phyloP scores from a whole-genome alignment of 768 basidiomycete species.

The Leucosporidium yakuticum region DNA sequence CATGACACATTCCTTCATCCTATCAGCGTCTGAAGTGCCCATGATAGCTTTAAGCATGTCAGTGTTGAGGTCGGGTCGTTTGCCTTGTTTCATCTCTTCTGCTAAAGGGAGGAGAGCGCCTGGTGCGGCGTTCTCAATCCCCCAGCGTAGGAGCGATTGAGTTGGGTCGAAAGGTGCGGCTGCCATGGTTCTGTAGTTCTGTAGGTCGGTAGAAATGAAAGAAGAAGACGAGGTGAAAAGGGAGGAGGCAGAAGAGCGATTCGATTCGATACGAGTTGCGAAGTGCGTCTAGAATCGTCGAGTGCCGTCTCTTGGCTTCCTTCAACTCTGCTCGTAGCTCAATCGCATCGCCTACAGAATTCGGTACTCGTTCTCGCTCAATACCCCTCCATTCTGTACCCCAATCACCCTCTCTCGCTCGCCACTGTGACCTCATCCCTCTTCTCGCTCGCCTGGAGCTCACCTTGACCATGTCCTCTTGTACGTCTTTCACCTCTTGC shows the following conservation, averaged over 20 bases:
- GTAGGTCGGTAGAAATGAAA: background rate
- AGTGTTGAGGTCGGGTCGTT: constrained; percentile 57
- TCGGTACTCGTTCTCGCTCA: too few species aligned
- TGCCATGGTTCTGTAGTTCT: background rate
- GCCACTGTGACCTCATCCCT: background rate
- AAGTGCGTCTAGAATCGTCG: background rate
- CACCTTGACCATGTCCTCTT: background rate
- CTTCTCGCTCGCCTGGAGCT: background rate
- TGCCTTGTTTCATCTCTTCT: constrained; percentile 43
- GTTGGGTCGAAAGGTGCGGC: constrained; percentile 44
- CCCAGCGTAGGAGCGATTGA: constrained; percentile 76
- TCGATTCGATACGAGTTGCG: background rate
- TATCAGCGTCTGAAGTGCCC: constrained; percentile 70
- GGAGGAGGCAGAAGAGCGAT: background rate
- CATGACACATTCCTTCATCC: constrained; percentile 57
- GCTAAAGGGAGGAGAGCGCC: constrained; percentile 41
- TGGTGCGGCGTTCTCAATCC: constrained; percentile 59
- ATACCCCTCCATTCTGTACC: too few species aligned
- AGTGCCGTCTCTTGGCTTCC: too few species aligned
- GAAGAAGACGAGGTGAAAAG: background rate
- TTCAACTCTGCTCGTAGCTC: too few species aligned
- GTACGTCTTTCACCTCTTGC: background rate
- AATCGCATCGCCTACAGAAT: too few species aligned
- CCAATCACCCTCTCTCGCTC: too few species aligned
- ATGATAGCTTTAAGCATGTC: constrained; percentile 78